Conservation (phyloP, 2,329 filamentous ascomycete genomes). For the Dothistroma pini region DNA sequence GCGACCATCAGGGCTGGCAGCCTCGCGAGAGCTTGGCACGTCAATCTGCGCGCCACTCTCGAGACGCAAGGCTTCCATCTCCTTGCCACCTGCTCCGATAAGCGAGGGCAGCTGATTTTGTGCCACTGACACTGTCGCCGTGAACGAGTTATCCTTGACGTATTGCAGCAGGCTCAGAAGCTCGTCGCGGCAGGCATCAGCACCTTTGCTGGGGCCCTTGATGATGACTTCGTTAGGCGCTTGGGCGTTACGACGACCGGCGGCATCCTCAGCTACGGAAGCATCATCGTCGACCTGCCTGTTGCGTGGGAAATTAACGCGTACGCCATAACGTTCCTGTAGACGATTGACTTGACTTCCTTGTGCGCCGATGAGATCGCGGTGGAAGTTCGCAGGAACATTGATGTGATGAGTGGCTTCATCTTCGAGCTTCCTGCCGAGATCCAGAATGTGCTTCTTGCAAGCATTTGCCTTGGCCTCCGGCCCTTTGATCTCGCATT, state of each 20-base stretch:
- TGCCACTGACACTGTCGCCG: constrained; percentile 75
- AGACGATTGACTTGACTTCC: constrained; percentile 87
- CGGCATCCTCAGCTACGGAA: constrained; percentile 61
- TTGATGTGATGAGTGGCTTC: constrained; percentile 84
- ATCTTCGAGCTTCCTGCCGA: constrained; percentile 82
- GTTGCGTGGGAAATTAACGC: constrained; percentile 89
- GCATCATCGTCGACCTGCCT: constrained; percentile 60
- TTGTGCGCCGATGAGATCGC: constrained; percentile 85
- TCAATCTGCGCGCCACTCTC: constrained; percentile 86
- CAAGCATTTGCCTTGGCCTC: constrained; percentile 89
- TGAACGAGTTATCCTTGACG: constrained; percentile 80
- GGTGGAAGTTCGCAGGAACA: constrained; percentile 90
- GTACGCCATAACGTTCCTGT: constrained; percentile 87
- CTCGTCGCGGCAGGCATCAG: constrained; percentile 87
- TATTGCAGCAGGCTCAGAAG: constrained; percentile 85
- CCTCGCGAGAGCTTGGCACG: constrained; percentile 76
- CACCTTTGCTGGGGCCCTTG: constrained; percentile 87
- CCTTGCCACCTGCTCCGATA: constrained; percentile 84
- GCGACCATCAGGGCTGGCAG: constrained; percentile 58
- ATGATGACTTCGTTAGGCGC: constrained; percentile 84
- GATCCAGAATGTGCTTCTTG: constrained; percentile 72
- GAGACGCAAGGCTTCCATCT: constrained; percentile 85
- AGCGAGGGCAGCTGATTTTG: constrained; percentile 90
- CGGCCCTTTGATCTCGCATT: constrained; percentile 92
- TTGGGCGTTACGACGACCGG: constrained; percentile 63